Evolutionary conservation across 2,329 filamentous ascomycete genomes (phyloP), one percentile per base, ranked within the genome.

Genomic region (Xylariales sp.): DNA sequence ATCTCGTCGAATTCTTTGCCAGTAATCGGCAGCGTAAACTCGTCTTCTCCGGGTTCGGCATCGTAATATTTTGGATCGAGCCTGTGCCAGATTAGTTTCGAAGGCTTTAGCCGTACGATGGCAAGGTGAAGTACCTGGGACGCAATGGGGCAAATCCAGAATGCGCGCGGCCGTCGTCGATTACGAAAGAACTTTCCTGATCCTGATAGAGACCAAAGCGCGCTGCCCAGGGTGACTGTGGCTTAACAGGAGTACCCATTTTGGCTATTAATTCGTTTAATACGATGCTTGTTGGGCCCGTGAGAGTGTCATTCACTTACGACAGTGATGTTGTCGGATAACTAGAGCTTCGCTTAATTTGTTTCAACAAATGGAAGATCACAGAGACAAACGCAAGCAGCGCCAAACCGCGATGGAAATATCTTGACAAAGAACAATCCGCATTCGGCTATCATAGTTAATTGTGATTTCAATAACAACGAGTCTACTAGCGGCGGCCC

Each of bases 51-150:
- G 9, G 62, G 54, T 10, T 34, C 4, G 10, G 30, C n/a, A 30
- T 58, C 46, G 3, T 64, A 58, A 12, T 57, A 58, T 39, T 28
- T 16, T 23, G 62, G 46, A n/a, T 50, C 36, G 4, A 64, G 54
- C 2, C 54, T 64, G 39, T 23, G 3, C 3, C 32, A 3, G 5
- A 58, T 64, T 12, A 64, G 46, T 45, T 32, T 50, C 16, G 41
- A 16, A 23, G 28, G 8, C 41, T 57, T 7, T 8, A 23, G 16
- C 3, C 3, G 3, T 50, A 10, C 3, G 34, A 41, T 16, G 9
- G n/a, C n/a, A 41, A 18, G 32, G 6, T 39, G 12, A n/a, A 5
- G 14, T 30, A 64, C 62, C 16, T 5, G 1, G 53, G 62, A 5
- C 23, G 14, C 5, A 53, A 1, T 14, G 62, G 54, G 2, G 62